A percentile compares a stretch with the other conserved stretches of the same genome.
phyloP scores from a whole-genome alignment of 768 basidiomycete species.

The Clavulina sp. region DNA sequence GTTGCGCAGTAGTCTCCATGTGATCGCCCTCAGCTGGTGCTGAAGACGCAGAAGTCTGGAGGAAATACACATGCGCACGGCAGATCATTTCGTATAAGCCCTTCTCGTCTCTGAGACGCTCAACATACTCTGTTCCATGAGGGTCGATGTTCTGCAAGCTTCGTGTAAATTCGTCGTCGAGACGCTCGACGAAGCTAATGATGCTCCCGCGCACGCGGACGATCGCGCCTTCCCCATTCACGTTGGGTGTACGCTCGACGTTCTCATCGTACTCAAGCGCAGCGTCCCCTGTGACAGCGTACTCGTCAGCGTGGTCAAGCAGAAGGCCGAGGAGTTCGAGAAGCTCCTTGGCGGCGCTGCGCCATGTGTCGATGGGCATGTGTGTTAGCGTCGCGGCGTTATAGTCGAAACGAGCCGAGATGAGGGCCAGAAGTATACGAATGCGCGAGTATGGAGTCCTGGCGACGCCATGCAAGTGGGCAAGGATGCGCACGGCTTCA shows the following conservation, averaged over 20 bases:
- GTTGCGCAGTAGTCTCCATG: conserved; percentile 20
- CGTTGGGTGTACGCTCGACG: conserved; percentile 56
- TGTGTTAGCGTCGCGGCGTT: conserved; percentile 69
- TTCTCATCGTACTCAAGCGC: conserved; percentile 87
- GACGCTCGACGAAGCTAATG: conserved; percentile 86
- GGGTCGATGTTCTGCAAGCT: conserved; percentile 97
- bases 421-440: conserved; percentile 80
- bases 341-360: conserved; percentile 69
- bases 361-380: conserved; percentile 89
- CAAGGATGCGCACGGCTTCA: conserved; percentile 84
- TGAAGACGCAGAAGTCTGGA: conserved; percentile 50
- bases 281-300: conserved; percentile 63
- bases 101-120: conserved; percentile 90
- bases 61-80: conserved; percentile 82
- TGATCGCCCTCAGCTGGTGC: too few species aligned
- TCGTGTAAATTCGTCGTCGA: conserved; percentile 97
- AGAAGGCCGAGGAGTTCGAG: conserved; percentile 75
- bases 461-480: conserved; percentile 71
- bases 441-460: conserved; percentile 83
- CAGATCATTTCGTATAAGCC: conserved; percentile 86
- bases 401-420: conserved; percentile 95
- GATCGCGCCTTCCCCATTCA: conserved; percentile 35
- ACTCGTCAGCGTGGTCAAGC: conserved; percentile 40
- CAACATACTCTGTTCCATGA: conserved; percentile 97
- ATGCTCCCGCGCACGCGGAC: conserved; percentile 88